Percentiles rank a stretch among this genome's conserved stretches.
Evolutionary conservation across 495 filamentous ascomycete genomes (phyloP).

Genomic region (Sabuloglossum arenarium): DNA sequence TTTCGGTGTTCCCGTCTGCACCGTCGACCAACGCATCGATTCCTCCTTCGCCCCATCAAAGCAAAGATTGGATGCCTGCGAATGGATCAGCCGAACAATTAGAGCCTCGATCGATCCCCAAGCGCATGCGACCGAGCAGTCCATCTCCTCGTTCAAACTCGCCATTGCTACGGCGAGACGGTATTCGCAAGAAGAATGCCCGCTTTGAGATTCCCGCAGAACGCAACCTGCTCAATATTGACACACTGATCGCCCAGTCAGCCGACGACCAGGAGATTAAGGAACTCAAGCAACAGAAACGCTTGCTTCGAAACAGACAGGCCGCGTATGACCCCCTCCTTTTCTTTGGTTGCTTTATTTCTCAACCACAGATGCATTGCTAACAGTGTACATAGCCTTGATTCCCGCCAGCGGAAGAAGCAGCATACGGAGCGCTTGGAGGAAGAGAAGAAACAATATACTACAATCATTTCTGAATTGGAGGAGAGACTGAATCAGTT

Average conservation of each 20-base stretch:
- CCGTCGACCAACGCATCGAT: conserved; percentile 6
- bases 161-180: conserved; percentile 61
- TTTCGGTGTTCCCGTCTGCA: not conserved
- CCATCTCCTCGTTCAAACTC: conserved; percentile 62
- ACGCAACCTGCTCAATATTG: conserved; percentile 84
- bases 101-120: conserved; percentile 40
- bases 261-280: conserved; percentile 88
- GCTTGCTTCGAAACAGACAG: conserved; percentile 82
- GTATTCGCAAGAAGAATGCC: conserved; percentile 98
- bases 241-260: conserved; percentile 72
- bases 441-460: conserved; percentile 86
- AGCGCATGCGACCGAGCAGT: conserved; percentile 47
- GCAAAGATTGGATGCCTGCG: conserved; percentile 3
- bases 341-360: conserved; percentile 6
- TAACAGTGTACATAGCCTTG: conserved; percentile 40
- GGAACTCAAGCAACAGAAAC: conserved; percentile 96
- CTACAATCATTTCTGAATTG: conserved; percentile 46
- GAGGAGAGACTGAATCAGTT: conserved; percentile 52
- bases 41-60: conserved; percentile 5
- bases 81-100: conserved; percentile 28
- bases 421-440: conserved; percentile 94
- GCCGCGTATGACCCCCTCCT: conserved; percentile 50
- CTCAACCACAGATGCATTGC: conserved; percentile 13
- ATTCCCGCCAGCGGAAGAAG: conserved; percentile 97
- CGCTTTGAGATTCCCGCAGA: conserved; percentile 94